A percentile compares a stretch with the other conserved stretches of the same genome.
phyloP scores from a whole-genome alignment of 805 yeast genomes.

The Millerozyma miso region DNA sequence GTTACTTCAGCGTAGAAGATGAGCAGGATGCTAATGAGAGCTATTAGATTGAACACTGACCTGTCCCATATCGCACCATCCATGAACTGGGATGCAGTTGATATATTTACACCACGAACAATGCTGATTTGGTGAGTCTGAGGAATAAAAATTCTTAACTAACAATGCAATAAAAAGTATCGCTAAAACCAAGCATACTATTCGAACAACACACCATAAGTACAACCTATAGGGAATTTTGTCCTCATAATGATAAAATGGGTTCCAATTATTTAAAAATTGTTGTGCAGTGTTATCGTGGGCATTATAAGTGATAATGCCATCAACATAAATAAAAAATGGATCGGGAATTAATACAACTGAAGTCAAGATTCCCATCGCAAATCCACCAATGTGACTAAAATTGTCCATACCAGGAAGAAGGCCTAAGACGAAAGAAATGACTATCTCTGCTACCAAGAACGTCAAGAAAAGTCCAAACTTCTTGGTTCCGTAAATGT shows the following conservation, averaged over 20 bases:
- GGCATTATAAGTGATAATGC: constrained; percentile 33
- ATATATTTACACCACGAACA: constrained; percentile 75
- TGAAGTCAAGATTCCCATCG: constrained; percentile 52
- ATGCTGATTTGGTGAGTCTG: constrained; percentile 37
- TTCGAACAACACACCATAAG: constrained; percentile 50
- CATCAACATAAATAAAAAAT: constrained; percentile 37
- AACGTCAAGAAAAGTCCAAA: constrained; percentile 44
- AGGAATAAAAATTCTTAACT: constrained; percentile 42
- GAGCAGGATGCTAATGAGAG: too few relatives aligned
- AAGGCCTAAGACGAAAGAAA: constrained; percentile 59
- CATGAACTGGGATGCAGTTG: constrained; percentile 64
- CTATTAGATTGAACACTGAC: constrained; percentile 19
- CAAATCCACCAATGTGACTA: constrained; percentile 72
- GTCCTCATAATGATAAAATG: constrained; percentile 27
- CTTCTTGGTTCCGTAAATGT: constrained; percentile 40
- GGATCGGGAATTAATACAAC: constrained; percentile 55
- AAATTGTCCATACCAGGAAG: constrained; percentile 74
- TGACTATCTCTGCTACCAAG: constrained; percentile 53
- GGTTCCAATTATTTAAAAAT: constrained; percentile 38
- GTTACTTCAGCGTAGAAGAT: too few relatives aligned
- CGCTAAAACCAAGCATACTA: constrained; percentile 40
- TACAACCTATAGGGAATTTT: constrained; percentile 38
- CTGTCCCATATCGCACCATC: constrained; percentile 60
- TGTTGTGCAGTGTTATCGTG: constrained; percentile 27
- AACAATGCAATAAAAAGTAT: constrained; percentile 50